Conservation (phyloP, 2,329 filamentous ascomycete species). For the Fonsecaea multimorphosa region DNA sequence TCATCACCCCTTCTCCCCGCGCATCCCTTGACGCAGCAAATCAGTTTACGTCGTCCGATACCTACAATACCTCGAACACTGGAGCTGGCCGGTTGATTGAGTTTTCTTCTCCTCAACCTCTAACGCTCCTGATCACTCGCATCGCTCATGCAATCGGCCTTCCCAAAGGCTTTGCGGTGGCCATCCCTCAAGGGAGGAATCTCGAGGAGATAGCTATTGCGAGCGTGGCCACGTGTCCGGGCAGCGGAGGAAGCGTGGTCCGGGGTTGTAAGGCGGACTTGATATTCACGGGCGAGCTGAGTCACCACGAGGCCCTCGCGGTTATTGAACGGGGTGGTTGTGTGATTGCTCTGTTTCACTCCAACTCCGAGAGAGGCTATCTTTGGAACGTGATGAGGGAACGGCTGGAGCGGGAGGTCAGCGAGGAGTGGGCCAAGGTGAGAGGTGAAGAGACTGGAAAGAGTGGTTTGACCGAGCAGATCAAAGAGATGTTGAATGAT, state of each 20-base stretch:
- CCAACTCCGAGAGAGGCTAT: conserved; percentile 88
- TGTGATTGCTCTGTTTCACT: conserved; percentile 87
- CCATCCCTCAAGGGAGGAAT: conserved; percentile 64
- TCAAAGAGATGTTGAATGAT: conserved; percentile 59
- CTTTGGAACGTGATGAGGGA: conserved; percentile 72
- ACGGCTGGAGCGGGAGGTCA: conserved; percentile 67
- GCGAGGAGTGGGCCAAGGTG: conserved; percentile 59
- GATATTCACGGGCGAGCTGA: conserved; percentile 89
- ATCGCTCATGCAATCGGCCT: conserved; percentile 69
- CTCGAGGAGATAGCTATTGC: conserved; percentile 64
- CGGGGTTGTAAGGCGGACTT: conserved; percentile 66
- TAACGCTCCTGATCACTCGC: conserved; percentile 65
- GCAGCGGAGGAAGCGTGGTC: conserved; percentile 76
- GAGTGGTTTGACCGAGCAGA: conserved; percentile 43
- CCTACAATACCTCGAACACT: conserved; percentile 52
- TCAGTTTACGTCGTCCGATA: conserved; percentile 41
- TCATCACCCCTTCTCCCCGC: conserved; percentile 58
- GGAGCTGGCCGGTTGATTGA: conserved; percentile 68
- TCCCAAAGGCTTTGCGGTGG: conserved; percentile 68
- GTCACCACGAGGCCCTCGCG: conserved; percentile 87
- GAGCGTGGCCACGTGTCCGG: conserved; percentile 85
- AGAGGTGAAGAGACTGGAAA: conserved; percentile 51
- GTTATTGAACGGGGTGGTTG: conserved; percentile 82
- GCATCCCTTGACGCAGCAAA: conserved; percentile 43
- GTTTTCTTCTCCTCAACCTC: conserved; percentile 59